Evolutionary conservation across 2,329 filamentous ascomycete genomes (phyloP).

Genomic region (Ophiostoma fasciatum): DNA sequence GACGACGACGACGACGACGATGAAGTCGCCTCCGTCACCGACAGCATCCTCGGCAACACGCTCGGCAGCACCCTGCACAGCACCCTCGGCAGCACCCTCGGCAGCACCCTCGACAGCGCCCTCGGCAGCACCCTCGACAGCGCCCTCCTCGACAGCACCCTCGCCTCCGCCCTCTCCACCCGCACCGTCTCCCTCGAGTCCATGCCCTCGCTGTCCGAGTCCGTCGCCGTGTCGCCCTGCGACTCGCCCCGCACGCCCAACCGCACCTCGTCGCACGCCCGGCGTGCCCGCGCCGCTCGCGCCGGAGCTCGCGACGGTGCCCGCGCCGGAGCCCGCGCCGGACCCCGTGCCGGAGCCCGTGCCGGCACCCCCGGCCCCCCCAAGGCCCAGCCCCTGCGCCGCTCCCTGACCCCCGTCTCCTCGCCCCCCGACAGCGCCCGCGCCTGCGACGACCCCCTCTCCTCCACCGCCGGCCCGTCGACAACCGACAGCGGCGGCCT

Average conservation of each 20-base stretch:
- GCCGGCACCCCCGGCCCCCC: slow-evolving; percentile 23
- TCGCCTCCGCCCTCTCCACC: slow-evolving; percentile 36
- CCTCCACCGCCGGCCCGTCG: too few species aligned
- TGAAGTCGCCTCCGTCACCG: slow-evolving; percentile 25
- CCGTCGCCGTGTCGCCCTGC: slow-evolving; percentile 33
- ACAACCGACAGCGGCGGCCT: slow-evolving; percentile 12
- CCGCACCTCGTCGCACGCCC: too few species aligned
- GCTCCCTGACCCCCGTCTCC: slow-evolving; percentile 38
- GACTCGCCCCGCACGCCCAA: slow-evolving; percentile 33
- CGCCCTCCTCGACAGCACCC: too few species aligned
- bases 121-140: too few species aligned
- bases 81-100: too few species aligned
- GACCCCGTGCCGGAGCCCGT: too few species aligned
- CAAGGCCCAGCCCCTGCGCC: slow-evolving; percentile 27
- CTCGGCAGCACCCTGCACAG: too few species aligned
- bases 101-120: too few species aligned
- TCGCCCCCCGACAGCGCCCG: slow-evolving; percentile 29
- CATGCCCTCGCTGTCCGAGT: slow-evolving; percentile 43
- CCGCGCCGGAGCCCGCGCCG: too few species aligned
- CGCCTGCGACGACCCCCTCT: slow-evolving; percentile 23
- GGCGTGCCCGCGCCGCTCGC: too few species aligned
- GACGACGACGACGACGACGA: slow-evolving; percentile 27
- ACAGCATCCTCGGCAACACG: too few species aligned
- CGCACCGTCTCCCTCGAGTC: slow-evolving; percentile 46
- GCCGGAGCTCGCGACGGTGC: too few species aligned